Percentiles rank a stretch among this genome's conserved stretches.
Conservation (phyloP, 176 grass and related monocot species). For the Oryza punctata region DNA sequence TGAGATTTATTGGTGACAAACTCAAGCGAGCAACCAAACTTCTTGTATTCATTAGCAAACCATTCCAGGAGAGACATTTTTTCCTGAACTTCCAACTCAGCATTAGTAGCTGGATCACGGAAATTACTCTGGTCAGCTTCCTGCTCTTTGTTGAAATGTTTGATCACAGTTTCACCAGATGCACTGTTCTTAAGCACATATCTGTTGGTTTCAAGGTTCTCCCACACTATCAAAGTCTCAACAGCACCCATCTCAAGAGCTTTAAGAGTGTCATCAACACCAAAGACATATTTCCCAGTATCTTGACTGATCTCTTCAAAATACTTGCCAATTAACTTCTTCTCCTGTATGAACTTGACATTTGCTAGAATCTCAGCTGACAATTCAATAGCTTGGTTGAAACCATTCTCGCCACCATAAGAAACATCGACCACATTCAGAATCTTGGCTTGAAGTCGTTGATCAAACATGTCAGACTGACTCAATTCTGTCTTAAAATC, state of each 20-base stretch:
- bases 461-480: conserved; percentile 59
- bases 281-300: conserved; percentile 58
- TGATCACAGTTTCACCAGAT: conserved; percentile 34
- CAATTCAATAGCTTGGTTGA: conserved; percentile 61
- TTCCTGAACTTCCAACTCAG: conserved; percentile 55
- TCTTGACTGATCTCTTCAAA: conserved; percentile 66
- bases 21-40: conserved; percentile 54
- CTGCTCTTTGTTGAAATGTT: conserved; percentile 62
- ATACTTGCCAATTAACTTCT: conserved; percentile 57
- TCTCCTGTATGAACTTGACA: conserved; percentile 58
- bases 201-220: conserved; percentile 56
- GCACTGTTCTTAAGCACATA: conserved; percentile 47
- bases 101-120: conserved; percentile 35
- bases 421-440: conserved; percentile 65
- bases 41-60: conserved; percentile 64
- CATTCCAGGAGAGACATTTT: conserved; percentile 51
- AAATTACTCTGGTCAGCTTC: conserved; percentile 52
- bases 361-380: conserved; percentile 61
- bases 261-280: conserved; percentile 57
- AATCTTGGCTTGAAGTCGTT: conserved; percentile 52
- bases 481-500: conserved; percentile 63
- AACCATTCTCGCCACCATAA: conserved; percentile 54
- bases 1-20: conserved; percentile 64
- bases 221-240: conserved; percentile 59
- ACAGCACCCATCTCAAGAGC: conserved; percentile 65